These are phyloP conservation scores for Arthromyces matolae DNA, from an alignment of 768 basidiomycete species.

Conservation along the genomic window DNA sequence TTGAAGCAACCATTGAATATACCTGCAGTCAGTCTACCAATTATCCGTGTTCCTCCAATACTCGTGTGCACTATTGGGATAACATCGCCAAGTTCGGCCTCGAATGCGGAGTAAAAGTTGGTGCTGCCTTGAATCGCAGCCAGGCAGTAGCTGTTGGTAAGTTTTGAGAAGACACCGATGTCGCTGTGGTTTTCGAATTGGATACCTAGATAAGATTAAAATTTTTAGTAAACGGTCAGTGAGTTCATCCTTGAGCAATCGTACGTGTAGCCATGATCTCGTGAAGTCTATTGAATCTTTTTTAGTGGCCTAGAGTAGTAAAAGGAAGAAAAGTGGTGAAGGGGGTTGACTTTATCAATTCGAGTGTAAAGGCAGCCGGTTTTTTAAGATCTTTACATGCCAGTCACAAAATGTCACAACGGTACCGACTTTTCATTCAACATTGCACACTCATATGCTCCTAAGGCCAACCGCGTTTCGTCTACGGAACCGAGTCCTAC, in stretches of 20 bases:
- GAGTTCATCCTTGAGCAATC: constrained; percentile 15
- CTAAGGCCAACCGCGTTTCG: constrained; percentile 5
- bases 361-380: too few relatives aligned
- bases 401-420: constrained; percentile 23
- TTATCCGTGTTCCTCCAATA: constrained; percentile 90
- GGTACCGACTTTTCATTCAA: constrained; percentile 6
- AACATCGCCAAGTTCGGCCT: constrained; percentile 89
- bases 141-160: constrained; percentile 98
- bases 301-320: constrained; percentile 2
- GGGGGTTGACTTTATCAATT: too few relatives aligned
- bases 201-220: constrained; percentile 53
- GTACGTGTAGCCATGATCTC: constrained; percentile 48
- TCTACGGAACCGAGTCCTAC: constrained; percentile 4
- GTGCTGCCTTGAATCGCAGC: constrained; percentile 90
- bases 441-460: neutral
- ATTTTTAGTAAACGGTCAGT: constrained; percentile 13
- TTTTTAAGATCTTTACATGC: constrained; percentile 4
- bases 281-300: constrained; percentile 6
- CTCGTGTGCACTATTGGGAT: constrained; percentile 95
- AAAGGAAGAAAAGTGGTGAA: constrained; percentile 3
- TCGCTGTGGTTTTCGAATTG: constrained; percentile 95
- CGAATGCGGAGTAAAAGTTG: constrained; percentile 98
- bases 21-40: constrained; percentile 93
- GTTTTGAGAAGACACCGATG: constrained; percentile 94
- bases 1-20: constrained; percentile 9